Percentiles rank a stretch among this genome's conserved stretches.
phyloP scores from a whole-genome alignment of 2,329 filamentous ascomycete species.

The Coniochaeta sp. region DNA sequence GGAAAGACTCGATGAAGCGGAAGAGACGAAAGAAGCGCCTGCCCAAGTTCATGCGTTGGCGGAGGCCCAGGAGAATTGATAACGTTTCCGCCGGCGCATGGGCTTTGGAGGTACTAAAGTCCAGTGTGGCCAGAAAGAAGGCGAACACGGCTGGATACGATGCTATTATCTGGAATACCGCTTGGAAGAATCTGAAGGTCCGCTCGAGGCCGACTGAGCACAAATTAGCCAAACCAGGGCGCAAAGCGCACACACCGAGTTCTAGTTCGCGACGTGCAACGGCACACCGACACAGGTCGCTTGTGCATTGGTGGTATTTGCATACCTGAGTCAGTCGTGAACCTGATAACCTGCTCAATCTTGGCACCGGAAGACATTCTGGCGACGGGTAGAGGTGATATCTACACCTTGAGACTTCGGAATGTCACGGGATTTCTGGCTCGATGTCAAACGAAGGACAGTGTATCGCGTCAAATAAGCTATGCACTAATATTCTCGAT shows the following conservation, averaged over 20 bases:
- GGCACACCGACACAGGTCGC: not conserved
- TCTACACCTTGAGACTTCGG: no score
- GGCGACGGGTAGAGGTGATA: not conserved
- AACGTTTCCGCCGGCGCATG: constrained; percentile 22
- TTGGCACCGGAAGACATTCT: not conserved
- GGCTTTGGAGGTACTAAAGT: constrained; percentile 12
- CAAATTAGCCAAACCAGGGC: not conserved
- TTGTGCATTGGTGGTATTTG: not conserved
- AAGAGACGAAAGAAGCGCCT: constrained; percentile 62
- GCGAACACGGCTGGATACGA: constrained; percentile 33
- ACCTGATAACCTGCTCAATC: constrained; percentile 31
- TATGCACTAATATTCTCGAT: not conserved
- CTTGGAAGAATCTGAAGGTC: constrained; percentile 49
- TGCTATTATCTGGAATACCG: constrained; percentile 38
- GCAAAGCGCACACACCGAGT: not conserved
- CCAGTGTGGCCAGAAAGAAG: constrained; percentile 19
- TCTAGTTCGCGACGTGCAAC: not conserved
- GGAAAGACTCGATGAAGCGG: constrained; percentile 57
- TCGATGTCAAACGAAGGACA: no score
- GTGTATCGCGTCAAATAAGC: not conserved
- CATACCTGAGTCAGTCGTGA: constrained; percentile 39
- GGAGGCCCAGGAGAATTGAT: constrained; percentile 20
- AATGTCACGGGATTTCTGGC: no score
- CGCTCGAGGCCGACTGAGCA: constrained; percentile 53
- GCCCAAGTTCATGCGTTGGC: constrained; percentile 34